These are phyloP conservation scores for Pichia nakasei DNA, from an alignment of 805 yeast genomes.

Conservation along the genomic window DNA sequence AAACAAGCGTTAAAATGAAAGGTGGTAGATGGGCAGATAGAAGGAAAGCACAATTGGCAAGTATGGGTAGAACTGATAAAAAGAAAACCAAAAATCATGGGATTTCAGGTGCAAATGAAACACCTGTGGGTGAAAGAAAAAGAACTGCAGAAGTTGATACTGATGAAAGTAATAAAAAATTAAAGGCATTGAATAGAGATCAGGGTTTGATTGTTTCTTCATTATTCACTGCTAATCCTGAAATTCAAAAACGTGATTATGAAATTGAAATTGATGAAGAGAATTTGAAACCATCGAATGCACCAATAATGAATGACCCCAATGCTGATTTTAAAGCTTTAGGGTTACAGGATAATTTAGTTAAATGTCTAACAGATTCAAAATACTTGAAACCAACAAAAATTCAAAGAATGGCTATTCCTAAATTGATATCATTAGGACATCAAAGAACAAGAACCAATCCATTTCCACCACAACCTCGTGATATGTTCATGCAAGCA, in stretches of 20 bases:
- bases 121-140: conserved; percentile 7
- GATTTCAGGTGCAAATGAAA: conserved; percentile 7
- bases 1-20: conserved; percentile 30
- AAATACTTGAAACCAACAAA: conserved; percentile 64
- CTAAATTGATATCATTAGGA: conserved; percentile 36
- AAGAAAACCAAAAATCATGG: conserved; percentile 3
- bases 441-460: conserved; percentile 19
- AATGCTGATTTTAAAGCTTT: conserved; percentile 52
- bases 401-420: conserved; percentile 77
- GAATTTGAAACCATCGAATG: conserved; percentile 61
- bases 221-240: conserved; percentile 65
- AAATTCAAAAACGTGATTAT: conserved; percentile 32
- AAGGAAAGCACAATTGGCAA: conserved; percentile 46
- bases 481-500: conserved; percentile 84
- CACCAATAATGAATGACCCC: conserved; percentile 66
- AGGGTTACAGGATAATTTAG: conserved; percentile 50
- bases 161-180: conserved; percentile 6
- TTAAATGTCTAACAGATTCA: conserved; percentile 48
- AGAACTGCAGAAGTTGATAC: background rate
- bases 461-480: conserved; percentile 12
- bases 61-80: conserved; percentile 34
- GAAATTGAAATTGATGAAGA: conserved; percentile 21
- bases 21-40: conserved; percentile 85
- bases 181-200: conserved; percentile 33
- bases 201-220: conserved; percentile 74